Evolutionary conservation across 805 yeast species (phyloP).

Genomic region (Candida awuae): DNA sequence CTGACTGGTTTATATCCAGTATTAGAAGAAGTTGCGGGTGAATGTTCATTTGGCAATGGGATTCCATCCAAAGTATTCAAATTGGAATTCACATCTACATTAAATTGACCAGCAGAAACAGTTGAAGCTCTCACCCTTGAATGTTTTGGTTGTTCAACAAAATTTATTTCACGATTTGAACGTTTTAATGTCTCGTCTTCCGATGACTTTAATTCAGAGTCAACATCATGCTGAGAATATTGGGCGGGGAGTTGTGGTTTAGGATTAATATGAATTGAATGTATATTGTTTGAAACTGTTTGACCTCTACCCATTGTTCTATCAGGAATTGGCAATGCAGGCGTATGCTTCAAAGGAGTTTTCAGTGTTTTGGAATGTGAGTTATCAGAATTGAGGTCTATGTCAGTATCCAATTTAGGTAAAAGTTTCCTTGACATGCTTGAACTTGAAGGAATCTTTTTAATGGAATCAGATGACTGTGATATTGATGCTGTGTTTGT

Average conservation of each 20-base stretch:
- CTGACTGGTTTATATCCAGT: not conserved
- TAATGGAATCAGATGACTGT: not conserved
- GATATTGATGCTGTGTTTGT: not conserved
- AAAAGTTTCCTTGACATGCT: not conserved
- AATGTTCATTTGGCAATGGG: not conserved
- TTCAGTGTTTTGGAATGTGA: not conserved
- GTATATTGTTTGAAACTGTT: constrained; percentile 1
- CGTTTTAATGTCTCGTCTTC: constrained; percentile 1
- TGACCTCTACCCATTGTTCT: constrained; percentile 9
- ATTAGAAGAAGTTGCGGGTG: not conserved
- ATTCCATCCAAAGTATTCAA: no score
- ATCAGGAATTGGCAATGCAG: constrained; percentile 14
- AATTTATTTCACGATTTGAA: not conserved
- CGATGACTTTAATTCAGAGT: constrained; percentile 4
- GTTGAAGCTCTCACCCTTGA: constrained; percentile 12
- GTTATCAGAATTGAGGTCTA: constrained; percentile 1
- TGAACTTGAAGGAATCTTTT: constrained; percentile 4
- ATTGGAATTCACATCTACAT: not conserved
- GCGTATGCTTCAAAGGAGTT: constrained; percentile 1
- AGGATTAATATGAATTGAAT: not conserved
- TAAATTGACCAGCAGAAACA: constrained; percentile 4
- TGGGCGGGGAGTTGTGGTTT: no score
- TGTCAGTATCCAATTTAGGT: not conserved
- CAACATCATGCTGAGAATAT: no score
- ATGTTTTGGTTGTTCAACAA: not conserved